Evolutionary conservation across 2,329 filamentous ascomycete genomes (phyloP).

Genomic region (Tricladium varicosporioides): DNA sequence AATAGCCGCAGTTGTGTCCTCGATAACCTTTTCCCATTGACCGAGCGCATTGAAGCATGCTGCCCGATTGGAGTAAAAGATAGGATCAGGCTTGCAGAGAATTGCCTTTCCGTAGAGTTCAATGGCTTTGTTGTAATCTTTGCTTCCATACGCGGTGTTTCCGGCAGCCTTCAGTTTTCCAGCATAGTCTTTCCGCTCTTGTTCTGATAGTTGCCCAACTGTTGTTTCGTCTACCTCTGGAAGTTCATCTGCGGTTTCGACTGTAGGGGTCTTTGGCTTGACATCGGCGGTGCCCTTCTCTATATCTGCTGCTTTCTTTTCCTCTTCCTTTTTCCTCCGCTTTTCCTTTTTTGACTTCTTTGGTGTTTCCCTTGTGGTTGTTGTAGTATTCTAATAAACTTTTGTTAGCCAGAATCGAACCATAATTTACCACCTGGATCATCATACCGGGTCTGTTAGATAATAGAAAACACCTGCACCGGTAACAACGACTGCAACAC

Average conservation of each 20-base stretch:
- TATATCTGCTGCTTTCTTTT: constrained; percentile 69
- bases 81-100: constrained; percentile 92
- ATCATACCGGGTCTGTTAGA: constrained; percentile 59
- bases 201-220: constrained; percentile 46
- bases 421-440: constrained; percentile 9
- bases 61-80: constrained; percentile 98
- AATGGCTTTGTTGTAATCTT: constrained; percentile 92
- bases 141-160: constrained; percentile 93
- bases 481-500: constrained; percentile 87
- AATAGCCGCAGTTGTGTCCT: constrained; percentile 93
- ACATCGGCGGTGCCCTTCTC: constrained; percentile 49
- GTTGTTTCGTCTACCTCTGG: constrained; percentile 63
- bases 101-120: constrained; percentile 95
- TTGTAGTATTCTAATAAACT: constrained; percentile 25
- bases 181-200: constrained; percentile 83
- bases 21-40: constrained; percentile 94
- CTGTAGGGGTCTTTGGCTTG: constrained; percentile 48
- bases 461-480: constrained; percentile 94
- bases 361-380: constrained; percentile 40
- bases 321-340: constrained; percentile 80
- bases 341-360: constrained; percentile 87
- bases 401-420: constrained; percentile 17
- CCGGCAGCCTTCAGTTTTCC: constrained; percentile 91
- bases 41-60: constrained; percentile 94
- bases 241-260: constrained; percentile 63